Conservation (phyloP, 768 basidiomycete genomes). For the Megacollybia marginata region DNA sequence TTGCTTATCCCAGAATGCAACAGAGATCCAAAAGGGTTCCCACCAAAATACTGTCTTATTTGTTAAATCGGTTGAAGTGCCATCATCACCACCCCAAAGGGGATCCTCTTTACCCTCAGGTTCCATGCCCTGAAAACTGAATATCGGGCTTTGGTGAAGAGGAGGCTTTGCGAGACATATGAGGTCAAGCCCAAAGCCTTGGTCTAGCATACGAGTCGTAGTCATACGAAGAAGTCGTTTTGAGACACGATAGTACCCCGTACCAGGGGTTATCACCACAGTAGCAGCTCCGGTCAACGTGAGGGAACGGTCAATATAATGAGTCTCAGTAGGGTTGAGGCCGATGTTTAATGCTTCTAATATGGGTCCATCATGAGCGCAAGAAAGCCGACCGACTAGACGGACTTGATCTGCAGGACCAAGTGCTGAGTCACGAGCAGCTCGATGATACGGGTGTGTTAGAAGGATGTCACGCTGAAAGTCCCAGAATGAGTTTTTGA, state of each 20-base stretch:
- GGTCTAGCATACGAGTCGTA: constrained; percentile 88
- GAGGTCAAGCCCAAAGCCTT: constrained; percentile 86
- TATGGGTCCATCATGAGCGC: constrained; percentile 92
- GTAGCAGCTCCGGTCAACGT: constrained; percentile 81
- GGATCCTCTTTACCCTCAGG: constrained; percentile 61
- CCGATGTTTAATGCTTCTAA: constrained; percentile 92
- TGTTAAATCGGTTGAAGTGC: constrained; percentile 7
- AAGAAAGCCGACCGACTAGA: constrained; percentile 71
- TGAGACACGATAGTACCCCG: constrained; percentile 88
- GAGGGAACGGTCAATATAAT: constrained; percentile 92
- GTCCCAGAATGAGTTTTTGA: constrained; percentile 86
- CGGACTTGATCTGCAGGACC: constrained; percentile 47
- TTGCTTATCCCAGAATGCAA: constrained; percentile 83
- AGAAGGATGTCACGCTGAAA: constrained; percentile 90
- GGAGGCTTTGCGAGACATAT: constrained; percentile 88
- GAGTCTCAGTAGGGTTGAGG: constrained; percentile 87
- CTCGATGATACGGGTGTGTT: constrained; percentile 81
- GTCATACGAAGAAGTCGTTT: constrained; percentile 87
- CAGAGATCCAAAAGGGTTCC: constrained; percentile 83
- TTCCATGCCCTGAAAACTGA: constrained; percentile 74
- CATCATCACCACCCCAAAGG: constrained; percentile 67
- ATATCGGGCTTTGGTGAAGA: constrained; percentile 87
- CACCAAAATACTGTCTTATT: constrained; percentile 60
- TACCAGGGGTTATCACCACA: constrained; percentile 86
- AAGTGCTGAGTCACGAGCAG: constrained; percentile 39